These are phyloP conservation scores for Larix sibirica DNA, from an alignment of 83 land plant species.

Conservation along the genomic window DNA sequence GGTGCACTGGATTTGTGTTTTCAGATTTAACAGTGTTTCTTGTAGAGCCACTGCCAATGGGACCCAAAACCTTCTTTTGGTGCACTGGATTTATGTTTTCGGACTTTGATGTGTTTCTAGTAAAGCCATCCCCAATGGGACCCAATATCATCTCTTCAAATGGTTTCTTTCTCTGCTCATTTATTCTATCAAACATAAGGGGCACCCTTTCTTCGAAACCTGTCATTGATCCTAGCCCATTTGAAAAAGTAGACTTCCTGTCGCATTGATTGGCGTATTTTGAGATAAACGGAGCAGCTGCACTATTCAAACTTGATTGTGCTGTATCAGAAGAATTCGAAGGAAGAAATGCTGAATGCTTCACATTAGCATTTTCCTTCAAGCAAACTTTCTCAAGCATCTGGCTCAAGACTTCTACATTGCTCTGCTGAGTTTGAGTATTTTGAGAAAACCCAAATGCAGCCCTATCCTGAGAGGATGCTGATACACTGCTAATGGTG, in stretches of 20 bases:
- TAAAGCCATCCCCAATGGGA: background rate
- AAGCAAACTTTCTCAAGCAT: background rate
- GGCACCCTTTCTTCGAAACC: background rate
- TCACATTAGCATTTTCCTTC: background rate
- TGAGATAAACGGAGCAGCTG: conserved; percentile 11
- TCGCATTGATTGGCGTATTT: background rate
- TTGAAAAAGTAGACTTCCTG: background rate
- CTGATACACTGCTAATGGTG: background rate
- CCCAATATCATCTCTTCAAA: conserved; percentile 4
- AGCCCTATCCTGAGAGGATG: conserved; percentile 4
- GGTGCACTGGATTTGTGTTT: too few species aligned
- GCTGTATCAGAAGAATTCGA: background rate
- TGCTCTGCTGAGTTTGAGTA: background rate
- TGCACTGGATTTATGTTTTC: background rate
- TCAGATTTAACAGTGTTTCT: too few species aligned
- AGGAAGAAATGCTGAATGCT: background rate
- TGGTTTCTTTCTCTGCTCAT: background rate
- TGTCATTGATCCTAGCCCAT: background rate
- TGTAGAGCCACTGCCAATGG: background rate
- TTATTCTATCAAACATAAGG: background rate
- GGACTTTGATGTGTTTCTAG: too few species aligned
- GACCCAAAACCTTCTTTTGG: background rate
- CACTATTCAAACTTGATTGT: conserved; percentile 3
- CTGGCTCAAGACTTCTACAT: background rate
- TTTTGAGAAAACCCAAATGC: background rate